Evolutionary conservation across 306 rosid genomes (phyloP), one percentile per base, ranked within the genome.

Genomic region (Abrus precatorius): DNA sequence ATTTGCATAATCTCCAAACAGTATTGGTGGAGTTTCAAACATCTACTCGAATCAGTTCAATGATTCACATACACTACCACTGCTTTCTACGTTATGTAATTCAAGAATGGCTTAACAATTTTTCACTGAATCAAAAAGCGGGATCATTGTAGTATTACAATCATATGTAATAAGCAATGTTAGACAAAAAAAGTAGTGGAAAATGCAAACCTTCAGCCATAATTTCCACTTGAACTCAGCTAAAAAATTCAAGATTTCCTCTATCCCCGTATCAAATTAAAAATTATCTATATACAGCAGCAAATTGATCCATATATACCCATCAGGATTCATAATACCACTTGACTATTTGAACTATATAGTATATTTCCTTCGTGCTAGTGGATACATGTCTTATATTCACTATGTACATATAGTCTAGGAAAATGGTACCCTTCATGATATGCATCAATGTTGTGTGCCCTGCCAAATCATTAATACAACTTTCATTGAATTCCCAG

Each of bases 391-490:
- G n/a, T 63, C 38, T 78, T 13, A 34, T n/a, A 20, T 20, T 29
- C 27, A 32, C 20, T 60, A 12, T 30, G 14, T 60, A 5, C 27
- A 27, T 32, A 36, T 52, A 47, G 55, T 56, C 49, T 52, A 66
- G 53, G 55, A 52, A 64, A 12, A 43, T 50, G 49, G 34, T 28
- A 60, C 6, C 14, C 8, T 69, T 52, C 10, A 61, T 50, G 48
- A 45, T 14, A 33, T 45, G 45, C 54, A 53, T 14, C 44, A 54
- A 69, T 76, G 65, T 13, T 45, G 38, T 53, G 61, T 29, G 43
- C 14, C 65, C 69, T 83, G 48, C 55, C 33, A 53, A 54, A 11
- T 49, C 69, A 78, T 43, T 68, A 14, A 14, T 77, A 53, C 33
- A 78, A 53, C 47, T 67, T 10, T 20, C 11, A 53, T 9, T 13